A percentile compares a stretch with the other conserved stretches of the same genome.
These are phyloP conservation scores for Ceratocystis cubensis DNA, from an alignment of 2,329 filamentous ascomycete genomes.

Conservation along the genomic window DNA sequence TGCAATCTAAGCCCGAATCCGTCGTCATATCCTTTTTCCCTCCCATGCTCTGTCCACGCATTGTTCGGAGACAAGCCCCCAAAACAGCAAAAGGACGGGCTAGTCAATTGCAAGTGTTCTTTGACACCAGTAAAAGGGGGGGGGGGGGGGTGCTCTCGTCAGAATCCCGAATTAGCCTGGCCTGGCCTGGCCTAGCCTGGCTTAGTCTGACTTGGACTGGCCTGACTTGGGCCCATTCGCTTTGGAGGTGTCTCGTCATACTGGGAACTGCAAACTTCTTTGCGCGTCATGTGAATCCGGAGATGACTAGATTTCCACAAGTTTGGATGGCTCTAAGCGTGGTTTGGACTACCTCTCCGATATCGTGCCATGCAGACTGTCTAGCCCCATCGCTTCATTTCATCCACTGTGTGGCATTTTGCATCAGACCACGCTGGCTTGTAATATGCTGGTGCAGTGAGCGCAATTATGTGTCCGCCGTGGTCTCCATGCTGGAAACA, in stretches of 20 bases:
- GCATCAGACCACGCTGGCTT: no score
- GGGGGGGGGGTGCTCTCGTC: background rate
- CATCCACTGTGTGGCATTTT: no score
- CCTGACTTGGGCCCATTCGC: background rate
- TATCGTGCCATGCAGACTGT: background rate
- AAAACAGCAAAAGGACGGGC: background rate
- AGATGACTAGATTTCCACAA: background rate
- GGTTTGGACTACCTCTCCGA: background rate
- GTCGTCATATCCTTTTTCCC: background rate
- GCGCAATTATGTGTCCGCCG: no score
- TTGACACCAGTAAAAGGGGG: background rate
- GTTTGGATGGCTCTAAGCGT: background rate
- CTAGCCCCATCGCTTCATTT: no score
- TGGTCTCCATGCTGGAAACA: no score
- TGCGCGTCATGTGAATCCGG: background rate
- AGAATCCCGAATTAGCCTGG: background rate
- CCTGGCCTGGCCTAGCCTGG: background rate
- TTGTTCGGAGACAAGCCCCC: background rate
- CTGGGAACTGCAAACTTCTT: background rate
- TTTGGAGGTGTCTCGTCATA: background rate
- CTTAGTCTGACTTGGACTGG: background rate
- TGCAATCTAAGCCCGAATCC: conserved; percentile 5
- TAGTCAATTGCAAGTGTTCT: background rate
- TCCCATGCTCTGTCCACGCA: background rate
- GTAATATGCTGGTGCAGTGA: no score